Evolutionary conservation across 2,329 filamentous ascomycete genomes (phyloP).

Genomic region (Colletotrichum tropicale): DNA sequence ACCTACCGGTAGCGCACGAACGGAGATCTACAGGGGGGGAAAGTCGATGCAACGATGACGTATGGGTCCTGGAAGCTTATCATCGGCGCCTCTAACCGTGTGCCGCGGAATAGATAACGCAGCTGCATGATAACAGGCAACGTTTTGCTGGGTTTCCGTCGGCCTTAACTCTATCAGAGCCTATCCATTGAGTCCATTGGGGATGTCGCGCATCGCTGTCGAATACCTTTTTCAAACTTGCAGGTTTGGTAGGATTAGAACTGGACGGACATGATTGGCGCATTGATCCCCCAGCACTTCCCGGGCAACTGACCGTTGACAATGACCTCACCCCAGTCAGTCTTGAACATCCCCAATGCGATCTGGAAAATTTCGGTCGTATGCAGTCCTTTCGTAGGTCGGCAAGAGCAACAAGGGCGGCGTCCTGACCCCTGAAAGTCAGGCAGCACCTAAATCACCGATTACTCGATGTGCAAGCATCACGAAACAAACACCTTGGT

Average conservation of each 20-base stretch:
- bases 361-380: background rate
- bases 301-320: fast-evolving
- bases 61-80: background rate
- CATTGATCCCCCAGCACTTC: background rate
- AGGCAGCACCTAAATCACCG: background rate
- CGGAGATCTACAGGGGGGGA: background rate
- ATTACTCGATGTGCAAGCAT: background rate
- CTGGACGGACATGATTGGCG: background rate
- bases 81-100: background rate
- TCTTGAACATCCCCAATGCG: background rate
- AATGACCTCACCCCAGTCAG: background rate
- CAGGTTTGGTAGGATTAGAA: background rate
- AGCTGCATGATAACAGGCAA: background rate
- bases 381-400: too few species aligned
- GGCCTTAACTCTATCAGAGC: background rate
- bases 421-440: too few species aligned
- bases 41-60: background rate
- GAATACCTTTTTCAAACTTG: background rate
- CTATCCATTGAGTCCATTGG: background rate
- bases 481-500: background rate
- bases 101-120: background rate
- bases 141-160: background rate
- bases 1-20: background rate
- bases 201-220: background rate
- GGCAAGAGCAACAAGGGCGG: background rate